Base-by-base conservation (phyloP, 768 basidiomycete genomes). In the Psilocybe sp. region DNA sequence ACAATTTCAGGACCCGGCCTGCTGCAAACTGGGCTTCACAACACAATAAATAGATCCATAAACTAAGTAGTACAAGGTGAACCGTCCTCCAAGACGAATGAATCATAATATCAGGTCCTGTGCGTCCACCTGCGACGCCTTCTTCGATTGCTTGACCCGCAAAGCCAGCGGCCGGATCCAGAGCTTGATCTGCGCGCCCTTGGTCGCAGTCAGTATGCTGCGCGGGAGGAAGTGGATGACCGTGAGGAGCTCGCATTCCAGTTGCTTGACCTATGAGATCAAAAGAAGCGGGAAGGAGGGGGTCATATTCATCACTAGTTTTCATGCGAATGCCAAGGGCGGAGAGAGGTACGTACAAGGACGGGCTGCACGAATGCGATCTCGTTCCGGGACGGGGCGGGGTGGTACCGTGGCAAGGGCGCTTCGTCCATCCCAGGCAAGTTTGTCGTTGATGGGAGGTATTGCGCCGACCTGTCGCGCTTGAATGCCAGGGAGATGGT, bases 311-410 rank as follows among this genome's bases (percentile, higher is more conserved):
- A 28, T 42, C 14, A 34, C 33, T 40, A 53, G 19, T 57, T 34
- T 33, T 40, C n/a, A 41, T 33, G 23, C 1, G 44, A 18, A 7
- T 3, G 6, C 35, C 13, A 46, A 14, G 37, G 5, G 16, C 38
- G 20, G n/a, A 31, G 14, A n/a, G 18, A 37, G 18, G 37, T 18
- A 74, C 80, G 58, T 59, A 93, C 92, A 55, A 96, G 68, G 35
- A 96, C 92, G 18, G 95, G 93, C 60, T 96, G 94, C 2, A 97
- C 83, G 20, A 89, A 80, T 5, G 93, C 87, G 9, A 96, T 85
- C 57, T 97, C 95, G 55, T 88, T 93, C 18, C 93, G 77, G 2
- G 92, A 89, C 2, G 94, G 95, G 3, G 96, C 90, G 19, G 90
- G 82, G 58, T 98, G 96, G 58, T 85, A 95, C 11, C 83, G 75